phyloP scores from a whole-genome alignment of 2,329 filamentous ascomycete species.

The Colletotrichum caudatum region DNA sequence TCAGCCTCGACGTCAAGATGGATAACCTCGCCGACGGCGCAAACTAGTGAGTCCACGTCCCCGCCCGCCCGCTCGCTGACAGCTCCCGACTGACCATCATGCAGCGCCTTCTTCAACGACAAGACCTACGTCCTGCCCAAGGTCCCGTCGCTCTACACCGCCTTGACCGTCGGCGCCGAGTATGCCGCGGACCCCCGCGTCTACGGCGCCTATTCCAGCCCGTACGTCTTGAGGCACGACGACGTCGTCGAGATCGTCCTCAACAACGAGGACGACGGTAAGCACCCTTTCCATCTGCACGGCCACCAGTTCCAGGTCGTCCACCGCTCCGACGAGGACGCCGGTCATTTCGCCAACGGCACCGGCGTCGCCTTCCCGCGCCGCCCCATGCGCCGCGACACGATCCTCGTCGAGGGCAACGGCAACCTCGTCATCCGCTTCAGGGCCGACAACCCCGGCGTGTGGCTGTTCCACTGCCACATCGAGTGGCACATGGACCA shows the following conservation, averaged over 20 bases:
- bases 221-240: conserved; percentile 66
- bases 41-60: conserved; percentile 56
- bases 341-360: conserved; percentile 52
- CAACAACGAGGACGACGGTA: conserved; percentile 69
- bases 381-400: conserved; percentile 63
- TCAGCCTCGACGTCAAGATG: conserved; percentile 67
- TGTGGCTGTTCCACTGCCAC: conserved; percentile 64
- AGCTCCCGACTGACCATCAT: background rate
- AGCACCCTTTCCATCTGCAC: conserved; percentile 75
- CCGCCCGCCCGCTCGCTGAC: background rate
- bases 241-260: conserved; percentile 68
- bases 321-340: conserved; percentile 41
- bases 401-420: conserved; percentile 59
- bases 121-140: conserved; percentile 73
- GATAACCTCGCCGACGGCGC: conserved; percentile 75
- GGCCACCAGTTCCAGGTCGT: conserved; percentile 70
- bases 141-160: conserved; percentile 76
- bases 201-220: conserved; percentile 64
- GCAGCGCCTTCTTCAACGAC: conserved; percentile 69
- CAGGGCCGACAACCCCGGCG: conserved; percentile 58
- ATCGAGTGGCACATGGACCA: conserved; percentile 67
- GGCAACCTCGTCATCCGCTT: conserved; percentile 62
- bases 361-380: conserved; percentile 52
- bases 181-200: conserved; percentile 60
- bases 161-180: conserved; percentile 64